These are phyloP conservation scores for Ogataea corticis DNA, from an alignment of 805 yeast species.

Conservation along the genomic window DNA sequence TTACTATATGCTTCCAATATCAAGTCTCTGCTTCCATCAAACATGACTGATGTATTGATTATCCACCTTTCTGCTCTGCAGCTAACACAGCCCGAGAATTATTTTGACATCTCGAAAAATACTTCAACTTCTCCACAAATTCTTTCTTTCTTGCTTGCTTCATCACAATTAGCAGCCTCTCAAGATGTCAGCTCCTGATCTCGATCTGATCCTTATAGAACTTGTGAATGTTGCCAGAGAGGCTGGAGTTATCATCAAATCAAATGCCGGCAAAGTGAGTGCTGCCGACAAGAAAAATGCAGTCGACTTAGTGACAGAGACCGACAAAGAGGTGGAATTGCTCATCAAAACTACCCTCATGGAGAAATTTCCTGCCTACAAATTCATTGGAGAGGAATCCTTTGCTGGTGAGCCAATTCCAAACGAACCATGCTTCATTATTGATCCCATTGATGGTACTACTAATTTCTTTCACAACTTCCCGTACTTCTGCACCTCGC, in stretches of 20 bases:
- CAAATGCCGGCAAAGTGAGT: conserved; percentile 10
- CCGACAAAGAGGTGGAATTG: conserved; percentile 56
- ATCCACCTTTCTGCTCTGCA: too few relatives aligned
- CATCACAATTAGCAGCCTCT: not conserved
- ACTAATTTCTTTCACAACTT: conserved; percentile 64
- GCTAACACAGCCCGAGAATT: too few relatives aligned
- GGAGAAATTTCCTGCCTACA: conserved; percentile 45
- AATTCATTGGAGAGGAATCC: conserved; percentile 64
- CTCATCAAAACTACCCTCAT: conserved; percentile 34
- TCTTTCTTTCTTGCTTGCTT: not conserved
- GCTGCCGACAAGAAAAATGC: conserved; percentile 31
- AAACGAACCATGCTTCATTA: conserved; percentile 59
- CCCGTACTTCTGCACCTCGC: conserved; percentile 62
- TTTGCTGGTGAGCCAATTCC: conserved; percentile 38
- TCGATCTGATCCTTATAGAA: conserved; percentile 34
- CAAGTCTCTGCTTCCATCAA: too few relatives aligned
- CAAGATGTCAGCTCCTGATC: not conserved
- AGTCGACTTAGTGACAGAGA: conserved; percentile 62
- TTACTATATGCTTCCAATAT: too few relatives aligned
- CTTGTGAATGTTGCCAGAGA: conserved; percentile 28
- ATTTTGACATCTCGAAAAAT: too few relatives aligned
- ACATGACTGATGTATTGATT: too few relatives aligned
- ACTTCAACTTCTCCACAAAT: too few relatives aligned
- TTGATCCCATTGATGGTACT: conserved; percentile 68
- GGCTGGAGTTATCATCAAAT: conserved; percentile 16